Base-by-base conservation (phyloP, 1,284 basidiomycete genomes). In the Violaceomyces palustris region DNA sequence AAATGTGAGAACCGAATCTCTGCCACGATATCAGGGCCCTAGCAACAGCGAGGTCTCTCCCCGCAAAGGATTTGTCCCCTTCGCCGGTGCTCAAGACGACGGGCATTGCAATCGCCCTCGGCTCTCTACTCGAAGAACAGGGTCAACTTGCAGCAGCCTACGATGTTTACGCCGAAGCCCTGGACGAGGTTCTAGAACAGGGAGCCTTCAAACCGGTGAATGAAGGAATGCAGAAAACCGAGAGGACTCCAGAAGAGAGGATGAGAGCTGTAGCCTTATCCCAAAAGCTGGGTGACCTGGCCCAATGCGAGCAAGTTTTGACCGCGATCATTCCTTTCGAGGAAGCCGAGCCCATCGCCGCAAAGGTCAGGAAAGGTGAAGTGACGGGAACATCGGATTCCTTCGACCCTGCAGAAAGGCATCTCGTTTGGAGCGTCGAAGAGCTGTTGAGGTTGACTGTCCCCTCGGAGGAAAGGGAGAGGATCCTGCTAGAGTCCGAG, bases 381-480 rank as follows among this genome's bases (percentile, higher is more conserved):
- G 23, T 53, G 19, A 55, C 53, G n/a, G 55, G 50, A 7, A 57
- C 53, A 0, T 40, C 52, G 2, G 42, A 44, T 2, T 50, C 54
- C 17, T 33, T 42, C 21, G 61, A 66, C 14, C 56, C 61, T 0
- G 57, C 60, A 7, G 73, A 74, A 38, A 42, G 58, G 21, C 66
- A 67, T 51, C 45, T 74, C n/a, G 54, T 61, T 0, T 74, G 73
- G 73, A 69, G 67, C 42, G 68, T 74, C 18, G 67, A 68, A 29
- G 71, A 72, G 50, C 54, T 71, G 17, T 50, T 71, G 33, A 39
- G 58, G 5, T 50, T 72, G 17, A 37, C 50, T 1, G 26, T 64
- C 8, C 61, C 55, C 1, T 31, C 42, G 1, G 46, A 50, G 4
- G 50, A 57, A 1, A 52, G 45, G 22, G 42, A 50, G 7, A 42